Percentiles rank a stretch among this genome's conserved stretches.
phyloP scores from a whole-genome alignment of 1,284 basidiomycete species.

The Clitocybe nebularis region DNA sequence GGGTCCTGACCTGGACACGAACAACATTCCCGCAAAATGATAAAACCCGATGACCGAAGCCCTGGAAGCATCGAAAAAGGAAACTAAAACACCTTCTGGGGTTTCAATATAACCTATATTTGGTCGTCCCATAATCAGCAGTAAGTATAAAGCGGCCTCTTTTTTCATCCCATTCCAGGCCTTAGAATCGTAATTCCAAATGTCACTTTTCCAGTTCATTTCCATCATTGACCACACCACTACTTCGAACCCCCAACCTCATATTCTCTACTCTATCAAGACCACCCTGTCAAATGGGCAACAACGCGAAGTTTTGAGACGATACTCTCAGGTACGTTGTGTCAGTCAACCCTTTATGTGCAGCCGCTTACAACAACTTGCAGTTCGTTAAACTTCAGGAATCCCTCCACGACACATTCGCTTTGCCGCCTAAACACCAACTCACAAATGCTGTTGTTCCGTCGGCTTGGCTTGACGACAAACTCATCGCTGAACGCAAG shows the following conservation, averaged over 20 bases:
- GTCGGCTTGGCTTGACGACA: constrained; percentile 50
- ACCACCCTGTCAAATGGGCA: constrained; percentile 30
- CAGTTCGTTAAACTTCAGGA: constrained; percentile 46
- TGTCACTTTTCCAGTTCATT: constrained; percentile 11
- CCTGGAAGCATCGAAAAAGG: constrained; percentile 11
- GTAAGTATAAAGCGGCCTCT: too few relatives aligned
- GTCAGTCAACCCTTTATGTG: not conserved
- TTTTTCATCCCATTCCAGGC: too few relatives aligned
- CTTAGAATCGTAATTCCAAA: too few relatives aligned
- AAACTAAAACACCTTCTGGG: constrained; percentile 9
- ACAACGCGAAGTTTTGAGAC: constrained; percentile 31
- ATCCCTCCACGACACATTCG: constrained; percentile 32
- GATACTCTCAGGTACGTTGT: constrained; percentile 46
- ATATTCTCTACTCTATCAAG: constrained; percentile 44
- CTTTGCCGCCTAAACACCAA: constrained; percentile 47
- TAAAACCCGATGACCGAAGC: too few relatives aligned
- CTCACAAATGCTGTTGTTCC: constrained; percentile 44
- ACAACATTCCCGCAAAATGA: too few relatives aligned
- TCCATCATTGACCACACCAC: constrained; percentile 45
- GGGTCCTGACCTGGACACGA: too few relatives aligned
- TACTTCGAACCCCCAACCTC: constrained; percentile 44
- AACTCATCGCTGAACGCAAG: constrained; percentile 50
- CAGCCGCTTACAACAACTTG: constrained; percentile 2
- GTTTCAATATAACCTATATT: constrained; percentile 2
- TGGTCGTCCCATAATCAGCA: constrained; percentile 10